These are phyloP conservation scores for Logfia minima DNA, from an alignment of 129 eudicot species.

Conservation along the genomic window DNA sequence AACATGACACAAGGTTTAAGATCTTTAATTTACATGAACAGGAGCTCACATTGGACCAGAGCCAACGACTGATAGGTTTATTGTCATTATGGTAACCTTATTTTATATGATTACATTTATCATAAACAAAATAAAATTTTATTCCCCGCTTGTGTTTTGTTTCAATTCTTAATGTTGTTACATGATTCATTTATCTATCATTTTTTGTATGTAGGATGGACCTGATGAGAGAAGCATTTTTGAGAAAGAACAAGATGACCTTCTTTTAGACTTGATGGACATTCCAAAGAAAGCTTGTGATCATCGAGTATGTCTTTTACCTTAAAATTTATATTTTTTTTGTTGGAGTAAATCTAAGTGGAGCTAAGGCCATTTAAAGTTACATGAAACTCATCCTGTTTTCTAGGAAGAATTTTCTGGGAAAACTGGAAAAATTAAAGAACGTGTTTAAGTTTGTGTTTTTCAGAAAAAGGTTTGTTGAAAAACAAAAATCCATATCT, in stretches of 20 bases:
- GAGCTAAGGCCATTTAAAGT: background rate
- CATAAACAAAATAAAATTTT: too few relatives aligned
- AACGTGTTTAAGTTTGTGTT: too few relatives aligned
- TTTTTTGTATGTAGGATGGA: conserved; percentile 55
- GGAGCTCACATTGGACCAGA: conserved; percentile 99
- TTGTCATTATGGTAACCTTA: conserved; percentile 71
- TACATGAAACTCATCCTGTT: too few relatives aligned
- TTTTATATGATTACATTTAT: too few relatives aligned
- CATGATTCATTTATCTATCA: conserved; percentile 1
- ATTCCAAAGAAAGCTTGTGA: conserved; percentile 97
- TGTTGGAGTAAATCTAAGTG: background rate
- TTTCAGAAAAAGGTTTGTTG: too few relatives aligned
- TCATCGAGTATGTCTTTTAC: conserved; percentile 60
- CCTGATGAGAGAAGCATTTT: conserved; percentile 92
- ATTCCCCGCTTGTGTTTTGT: background rate
- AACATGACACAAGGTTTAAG: background rate
- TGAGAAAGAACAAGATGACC: conserved; percentile 90
- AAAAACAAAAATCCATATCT: too few relatives aligned
- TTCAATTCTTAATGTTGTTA: background rate
- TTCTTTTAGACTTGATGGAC: conserved; percentile 80
- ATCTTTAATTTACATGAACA: conserved; percentile 25
- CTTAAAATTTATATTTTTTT: background rate
- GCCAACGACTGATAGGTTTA: conserved; percentile 94
- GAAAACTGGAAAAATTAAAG: too few relatives aligned
- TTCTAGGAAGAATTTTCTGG: too few relatives aligned